phyloP scores from a whole-genome alignment of 108 stramenopile species.

The Nitzschia sp. region DNA sequence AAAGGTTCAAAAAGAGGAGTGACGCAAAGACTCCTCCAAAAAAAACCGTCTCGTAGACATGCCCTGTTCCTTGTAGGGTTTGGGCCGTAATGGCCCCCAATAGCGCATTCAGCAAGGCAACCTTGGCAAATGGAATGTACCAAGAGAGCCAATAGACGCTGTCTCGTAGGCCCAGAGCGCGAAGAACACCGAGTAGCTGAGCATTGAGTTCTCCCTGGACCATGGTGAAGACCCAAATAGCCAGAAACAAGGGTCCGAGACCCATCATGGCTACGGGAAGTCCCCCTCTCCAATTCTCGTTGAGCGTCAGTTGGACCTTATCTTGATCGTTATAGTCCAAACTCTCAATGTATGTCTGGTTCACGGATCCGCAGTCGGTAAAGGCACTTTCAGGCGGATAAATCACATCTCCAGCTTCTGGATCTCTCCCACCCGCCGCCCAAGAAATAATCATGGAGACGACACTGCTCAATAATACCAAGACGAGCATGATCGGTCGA shows the following conservation, averaged over 20 bases:
- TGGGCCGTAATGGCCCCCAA: slow-evolving; percentile 35
- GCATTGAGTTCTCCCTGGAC: slow-evolving; percentile 44
- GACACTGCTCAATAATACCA: slow-evolving; percentile 34
- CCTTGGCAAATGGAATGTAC: slow-evolving; percentile 35
- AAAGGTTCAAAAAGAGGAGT: slow-evolving; percentile 43
- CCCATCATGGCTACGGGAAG: slow-evolving; percentile 44
- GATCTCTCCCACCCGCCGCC: slow-evolving; percentile 9
- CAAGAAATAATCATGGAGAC: slow-evolving; percentile 41
- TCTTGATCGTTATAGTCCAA: neutral
- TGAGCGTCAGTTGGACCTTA: slow-evolving; percentile 36
- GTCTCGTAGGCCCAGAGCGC: slow-evolving; percentile 36
- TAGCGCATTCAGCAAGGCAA: slow-evolving; percentile 35
- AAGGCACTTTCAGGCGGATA: slow-evolving; percentile 11
- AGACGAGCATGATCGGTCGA: slow-evolving; percentile 33
- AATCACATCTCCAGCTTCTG: slow-evolving; percentile 24
- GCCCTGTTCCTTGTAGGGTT: slow-evolving; percentile 21
- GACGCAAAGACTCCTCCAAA: slow-evolving; percentile 40
- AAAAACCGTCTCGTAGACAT: slow-evolving; percentile 34
- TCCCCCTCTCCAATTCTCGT: slow-evolving; percentile 45
- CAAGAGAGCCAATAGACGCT: slow-evolving; percentile 48
- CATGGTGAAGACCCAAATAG: slow-evolving; percentile 41
- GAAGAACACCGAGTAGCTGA: slow-evolving; percentile 41
- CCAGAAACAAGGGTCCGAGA: slow-evolving; percentile 42
- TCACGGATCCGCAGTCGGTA: slow-evolving; percentile 43
- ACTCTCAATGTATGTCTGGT: slow-evolving; percentile 19